phyloP scores from a whole-genome alignment of 1,284 basidiomycete species.

The Ustilago esculenta region DNA sequence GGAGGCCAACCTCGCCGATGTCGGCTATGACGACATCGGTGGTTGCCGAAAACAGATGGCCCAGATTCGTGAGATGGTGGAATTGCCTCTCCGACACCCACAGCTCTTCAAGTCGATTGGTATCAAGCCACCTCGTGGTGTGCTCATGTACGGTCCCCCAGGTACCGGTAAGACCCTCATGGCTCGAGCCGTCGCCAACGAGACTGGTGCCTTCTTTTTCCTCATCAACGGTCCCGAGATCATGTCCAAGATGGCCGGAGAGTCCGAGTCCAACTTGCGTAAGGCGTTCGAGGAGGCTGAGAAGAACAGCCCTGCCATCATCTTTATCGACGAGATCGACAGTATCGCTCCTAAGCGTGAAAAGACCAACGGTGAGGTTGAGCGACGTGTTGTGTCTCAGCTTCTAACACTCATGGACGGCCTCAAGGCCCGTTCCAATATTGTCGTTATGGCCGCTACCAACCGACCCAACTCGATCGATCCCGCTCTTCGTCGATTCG shows the following conservation, averaged over 20 bases:
- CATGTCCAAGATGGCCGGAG: constrained; percentile 99
- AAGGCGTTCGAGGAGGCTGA: constrained; percentile 99
- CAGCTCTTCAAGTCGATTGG: constrained; percentile 99
- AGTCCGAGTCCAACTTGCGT: constrained; percentile 93
- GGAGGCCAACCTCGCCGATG: constrained; percentile 93
- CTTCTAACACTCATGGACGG: constrained; percentile 98
- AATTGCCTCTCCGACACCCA: constrained; percentile 95
- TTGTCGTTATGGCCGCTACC: constrained; percentile 99
- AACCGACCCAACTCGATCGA: constrained; percentile 99
- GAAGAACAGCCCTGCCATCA: constrained; percentile 99
- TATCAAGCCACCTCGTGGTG: constrained; percentile 93
- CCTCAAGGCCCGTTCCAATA: constrained; percentile 96
- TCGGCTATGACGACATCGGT: constrained; percentile 99
- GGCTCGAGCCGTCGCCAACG: constrained; percentile 98
- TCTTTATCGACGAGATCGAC: constrained; percentile 99
- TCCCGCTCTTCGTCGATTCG: constrained; percentile 95
- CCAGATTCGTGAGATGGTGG: constrained; percentile 98
- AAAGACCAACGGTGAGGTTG: constrained; percentile 99
- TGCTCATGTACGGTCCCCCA: constrained; percentile 67
- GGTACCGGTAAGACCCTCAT: constrained; percentile 72
- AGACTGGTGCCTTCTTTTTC: constrained; percentile 99
- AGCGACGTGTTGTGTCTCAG: constrained; percentile 97
- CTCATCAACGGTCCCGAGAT: constrained; percentile 99
- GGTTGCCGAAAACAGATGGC: constrained; percentile 99
- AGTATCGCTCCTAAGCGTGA: constrained; percentile 99